Conservation (phyloP, 2,329 filamentous ascomycete genomes). For the Colletotrichum spaethianum region DNA sequence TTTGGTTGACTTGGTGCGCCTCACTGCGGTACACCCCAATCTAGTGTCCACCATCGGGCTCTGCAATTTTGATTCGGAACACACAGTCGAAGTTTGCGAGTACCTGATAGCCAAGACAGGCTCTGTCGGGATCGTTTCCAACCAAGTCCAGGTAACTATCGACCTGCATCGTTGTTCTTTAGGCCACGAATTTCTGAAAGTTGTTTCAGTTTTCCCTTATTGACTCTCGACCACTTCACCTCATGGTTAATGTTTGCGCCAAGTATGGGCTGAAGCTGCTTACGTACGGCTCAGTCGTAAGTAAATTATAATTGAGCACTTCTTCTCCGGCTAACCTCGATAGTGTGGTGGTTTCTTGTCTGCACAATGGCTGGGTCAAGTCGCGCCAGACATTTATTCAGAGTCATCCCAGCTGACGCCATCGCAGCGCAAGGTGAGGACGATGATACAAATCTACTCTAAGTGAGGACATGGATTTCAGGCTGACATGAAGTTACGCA, state of each 20-base stretch:
- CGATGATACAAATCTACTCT: neutral
- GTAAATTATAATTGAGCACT: neutral
- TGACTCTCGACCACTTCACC: constrained; percentile 21
- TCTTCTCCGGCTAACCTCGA: neutral
- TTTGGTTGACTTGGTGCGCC: constrained; percentile 14
- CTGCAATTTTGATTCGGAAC: constrained; percentile 28
- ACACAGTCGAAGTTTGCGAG: constrained; percentile 25
- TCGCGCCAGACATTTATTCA: constrained; percentile 12
- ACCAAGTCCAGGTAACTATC: constrained; percentile 7
- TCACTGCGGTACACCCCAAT: constrained; percentile 10
- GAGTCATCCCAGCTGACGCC: constrained; percentile 5
- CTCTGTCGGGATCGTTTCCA: constrained; percentile 21
- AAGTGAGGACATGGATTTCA: neutral
- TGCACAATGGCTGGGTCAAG: constrained; percentile 7
- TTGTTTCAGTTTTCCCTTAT: constrained; percentile 16
- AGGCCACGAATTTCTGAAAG: neutral
- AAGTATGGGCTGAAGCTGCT: constrained; percentile 13
- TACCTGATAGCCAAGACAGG: constrained; percentile 28
- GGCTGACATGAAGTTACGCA: neutral
- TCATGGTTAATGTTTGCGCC: constrained; percentile 16
- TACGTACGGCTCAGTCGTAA: constrained; percentile 21
- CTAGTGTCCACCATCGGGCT: constrained; percentile 24
- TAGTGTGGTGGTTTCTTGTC: constrained; percentile 23
- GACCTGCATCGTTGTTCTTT: neutral
- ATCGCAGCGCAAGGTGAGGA: constrained; percentile 22